Conservation (phyloP, 805 yeast genomes). For the Sporopachydermia quercuum region DNA sequence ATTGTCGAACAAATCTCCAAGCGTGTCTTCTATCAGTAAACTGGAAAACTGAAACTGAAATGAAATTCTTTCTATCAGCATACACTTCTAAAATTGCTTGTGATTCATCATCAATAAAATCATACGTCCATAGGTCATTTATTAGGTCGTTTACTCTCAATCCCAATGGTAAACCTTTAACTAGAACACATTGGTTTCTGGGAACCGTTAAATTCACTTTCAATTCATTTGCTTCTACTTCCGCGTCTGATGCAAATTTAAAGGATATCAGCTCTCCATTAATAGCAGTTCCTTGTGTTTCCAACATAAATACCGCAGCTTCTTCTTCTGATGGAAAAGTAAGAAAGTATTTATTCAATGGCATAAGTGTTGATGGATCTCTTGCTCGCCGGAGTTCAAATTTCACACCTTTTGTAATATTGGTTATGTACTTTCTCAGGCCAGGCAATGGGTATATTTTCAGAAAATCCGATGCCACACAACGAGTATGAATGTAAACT, state of each 20-base stretch:
- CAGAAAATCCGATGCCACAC: neutral
- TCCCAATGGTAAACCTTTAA: conserved; percentile 33
- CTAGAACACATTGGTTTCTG: conserved; percentile 21
- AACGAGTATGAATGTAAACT: neutral
- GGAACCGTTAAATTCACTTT: neutral
- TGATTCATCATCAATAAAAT: conserved; percentile 18
- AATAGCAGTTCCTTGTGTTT: neutral
- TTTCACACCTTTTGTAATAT: neutral
- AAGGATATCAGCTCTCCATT: neutral
- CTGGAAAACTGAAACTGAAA: conserved; percentile 21
- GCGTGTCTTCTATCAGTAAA: conserved; percentile 35
- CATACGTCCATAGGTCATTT: conserved; percentile 33
- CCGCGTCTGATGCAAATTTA: neutral
- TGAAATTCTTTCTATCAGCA: neutral
- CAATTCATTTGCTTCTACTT: neutral
- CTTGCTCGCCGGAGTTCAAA: neutral
- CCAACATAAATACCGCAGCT: neutral
- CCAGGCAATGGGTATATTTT: neutral
- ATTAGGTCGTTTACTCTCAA: conserved; percentile 22
- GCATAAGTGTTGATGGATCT: neutral
- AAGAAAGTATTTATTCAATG: neutral
- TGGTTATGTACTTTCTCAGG: neutral
- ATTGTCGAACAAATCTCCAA: conserved; percentile 32
- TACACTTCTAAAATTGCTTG: conserved; percentile 6
- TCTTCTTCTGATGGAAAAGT: neutral